Percentiles rank a stretch among this genome's conserved stretches.
phyloP scores from a whole-genome alignment of 176 grass and related monocot genomes.

The Raddia distichophylla region DNA sequence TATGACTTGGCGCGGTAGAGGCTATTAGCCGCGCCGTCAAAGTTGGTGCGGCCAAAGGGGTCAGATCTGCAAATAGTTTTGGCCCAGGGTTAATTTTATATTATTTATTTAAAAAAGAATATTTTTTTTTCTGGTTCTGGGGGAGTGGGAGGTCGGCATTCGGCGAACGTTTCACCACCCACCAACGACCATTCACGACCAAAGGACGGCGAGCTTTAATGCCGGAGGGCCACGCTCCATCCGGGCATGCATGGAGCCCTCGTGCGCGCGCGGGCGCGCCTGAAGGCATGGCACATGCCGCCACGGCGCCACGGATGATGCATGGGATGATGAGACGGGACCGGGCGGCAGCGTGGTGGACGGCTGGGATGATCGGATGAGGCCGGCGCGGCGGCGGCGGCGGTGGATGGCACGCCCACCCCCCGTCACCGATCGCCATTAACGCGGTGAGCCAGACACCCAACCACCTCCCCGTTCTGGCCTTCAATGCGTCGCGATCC shows the following conservation, averaged over 20 bases:
- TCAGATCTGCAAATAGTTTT: too few species aligned
- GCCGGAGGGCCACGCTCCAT: background rate
- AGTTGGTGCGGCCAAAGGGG: too few species aligned
- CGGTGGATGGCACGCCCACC: background rate
- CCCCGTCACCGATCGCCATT: slow-evolving; percentile 37
- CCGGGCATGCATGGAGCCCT: slow-evolving; percentile 14
- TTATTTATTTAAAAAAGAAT: too few species aligned
- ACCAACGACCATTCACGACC: background rate
- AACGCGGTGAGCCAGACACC: background rate
- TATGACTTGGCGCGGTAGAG: too few species aligned
- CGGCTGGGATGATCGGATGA: background rate
- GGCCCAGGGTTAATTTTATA: too few species aligned
- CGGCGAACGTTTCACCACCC: background rate
- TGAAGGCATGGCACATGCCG: background rate
- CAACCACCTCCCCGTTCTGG: background rate
- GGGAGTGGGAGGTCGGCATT: background rate
- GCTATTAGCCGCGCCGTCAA: too few species aligned
- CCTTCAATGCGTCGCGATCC: slow-evolving; percentile 6
- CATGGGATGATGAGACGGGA: too few species aligned
- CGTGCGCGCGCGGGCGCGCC: background rate
- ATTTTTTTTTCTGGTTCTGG: too few species aligned
- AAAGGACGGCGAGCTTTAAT: background rate
- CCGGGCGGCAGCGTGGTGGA: too few species aligned
- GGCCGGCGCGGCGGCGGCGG: too few species aligned
- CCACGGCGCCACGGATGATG: too few species aligned